Conservation (phyloP, 768 basidiomycete species). For the Brasilioporus rufonigricans region DNA sequence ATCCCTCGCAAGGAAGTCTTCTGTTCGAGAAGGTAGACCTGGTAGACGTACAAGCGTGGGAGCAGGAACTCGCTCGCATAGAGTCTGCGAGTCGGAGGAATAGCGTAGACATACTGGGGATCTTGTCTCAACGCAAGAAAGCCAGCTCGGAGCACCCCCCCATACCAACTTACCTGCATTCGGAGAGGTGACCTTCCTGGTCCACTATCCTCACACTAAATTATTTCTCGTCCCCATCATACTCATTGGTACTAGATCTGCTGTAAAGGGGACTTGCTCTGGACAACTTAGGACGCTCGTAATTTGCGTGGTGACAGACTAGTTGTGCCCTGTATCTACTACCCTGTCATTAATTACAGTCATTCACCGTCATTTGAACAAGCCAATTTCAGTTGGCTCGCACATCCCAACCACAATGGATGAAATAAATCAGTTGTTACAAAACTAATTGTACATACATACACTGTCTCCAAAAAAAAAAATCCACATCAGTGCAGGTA, state of each 20-base stretch:
- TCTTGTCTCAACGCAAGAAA: constrained; percentile 30
- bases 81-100: constrained; percentile 56
- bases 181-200: constrained; percentile 19
- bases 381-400: too few relatives aligned
- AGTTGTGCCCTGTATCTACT: not conserved
- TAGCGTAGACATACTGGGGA: constrained; percentile 38
- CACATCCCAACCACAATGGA: too few relatives aligned
- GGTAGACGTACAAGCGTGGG: constrained; percentile 64
- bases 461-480: too few relatives aligned
- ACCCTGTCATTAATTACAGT: too few relatives aligned
- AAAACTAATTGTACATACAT: too few relatives aligned
- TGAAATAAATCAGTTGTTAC: too few relatives aligned
- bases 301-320: constrained; percentile 10
- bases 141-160: constrained; percentile 18
- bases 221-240: constrained; percentile 11
- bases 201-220: constrained; percentile 1
- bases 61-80: constrained; percentile 71
- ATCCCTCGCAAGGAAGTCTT: constrained; percentile 16
- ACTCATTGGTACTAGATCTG: constrained; percentile 7
- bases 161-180: constrained; percentile 22
- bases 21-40: constrained; percentile 29
- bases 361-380: too few relatives aligned
- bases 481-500: too few relatives aligned
- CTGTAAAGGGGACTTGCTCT: constrained; percentile 3
- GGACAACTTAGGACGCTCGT: constrained; percentile 8